Conservation (phyloP, 1,284 basidiomycete species). For the Moesziomyces antarcticus region DNA sequence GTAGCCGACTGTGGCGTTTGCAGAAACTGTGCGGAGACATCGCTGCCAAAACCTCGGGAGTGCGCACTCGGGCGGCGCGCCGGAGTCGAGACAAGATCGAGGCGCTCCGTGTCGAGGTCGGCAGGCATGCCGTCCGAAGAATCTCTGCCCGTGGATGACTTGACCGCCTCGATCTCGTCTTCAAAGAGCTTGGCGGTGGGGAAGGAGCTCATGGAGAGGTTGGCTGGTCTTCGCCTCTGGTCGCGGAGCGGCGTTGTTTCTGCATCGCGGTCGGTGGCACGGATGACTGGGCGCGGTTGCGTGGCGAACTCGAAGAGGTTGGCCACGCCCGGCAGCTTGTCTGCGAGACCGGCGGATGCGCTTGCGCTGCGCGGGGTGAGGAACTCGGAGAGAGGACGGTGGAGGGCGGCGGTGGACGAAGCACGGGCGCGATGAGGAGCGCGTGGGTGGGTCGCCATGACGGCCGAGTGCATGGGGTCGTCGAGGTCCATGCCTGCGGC, state of each 20-base stretch:
- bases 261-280: constrained; percentile 17
- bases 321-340: constrained; percentile 44
- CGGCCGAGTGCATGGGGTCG: constrained; percentile 3
- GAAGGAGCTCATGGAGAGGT: constrained; percentile 36
- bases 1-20: constrained; percentile 30
- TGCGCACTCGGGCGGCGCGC: constrained; percentile 16
- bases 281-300: constrained; percentile 43
- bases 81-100: constrained; percentile 25
- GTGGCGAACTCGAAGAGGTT: constrained; percentile 55
- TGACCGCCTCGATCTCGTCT: constrained; percentile 43
- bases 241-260: constrained; percentile 36
- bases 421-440: constrained; percentile 35
- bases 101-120: constrained; percentile 6
- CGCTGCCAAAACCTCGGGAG: constrained; percentile 9
- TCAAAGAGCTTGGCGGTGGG: constrained; percentile 48
- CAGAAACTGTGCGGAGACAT: constrained; percentile 4
- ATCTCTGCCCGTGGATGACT: constrained; percentile 12
- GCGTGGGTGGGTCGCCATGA: constrained; percentile 13
- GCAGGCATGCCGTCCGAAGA: not conserved
- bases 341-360: constrained; percentile 42
- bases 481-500: constrained; percentile 24
- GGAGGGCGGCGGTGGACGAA: constrained; percentile 42
- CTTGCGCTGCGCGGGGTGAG: constrained; percentile 51
- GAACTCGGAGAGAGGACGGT: constrained; percentile 44
- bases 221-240: constrained; percentile 33